Base-by-base conservation (phyloP, 306 rosid species). In the Ziziphus jujuba region DNA sequence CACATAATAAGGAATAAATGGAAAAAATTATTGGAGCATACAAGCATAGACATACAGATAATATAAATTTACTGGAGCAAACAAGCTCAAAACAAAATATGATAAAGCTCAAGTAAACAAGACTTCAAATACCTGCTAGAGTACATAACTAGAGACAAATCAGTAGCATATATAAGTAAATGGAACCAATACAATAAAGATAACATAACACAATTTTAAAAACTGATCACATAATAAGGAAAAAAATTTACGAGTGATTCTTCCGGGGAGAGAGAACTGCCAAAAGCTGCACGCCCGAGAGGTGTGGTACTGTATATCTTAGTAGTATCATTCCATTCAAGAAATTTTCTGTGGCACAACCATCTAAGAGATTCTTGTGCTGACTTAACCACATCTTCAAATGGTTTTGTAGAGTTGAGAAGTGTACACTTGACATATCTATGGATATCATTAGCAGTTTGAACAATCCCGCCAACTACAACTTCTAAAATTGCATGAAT, bases 401-500 rank as follows among this genome's bases (percentile, higher is more conserved):
- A 92, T 53, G 98, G 97, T 77, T 82, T 92, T 57, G 98, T 92
- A 65, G 96, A 90, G 76, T 92, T 88, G 74, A 92, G 76, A 82
- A 92, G 96, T 40, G 98, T 92, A 80, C 98, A 92, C 83, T 91
- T 83, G 55, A 92, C 98, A 66, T 92, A 92, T 56, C 95, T 87
- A 69, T 92, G 81, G 81, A 92, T 84, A 80, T 92, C 98, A 35
- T 68, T 75, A 55, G 98, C 96, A 72, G 90, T 90, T 83, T 92
- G 98, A 81, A 92, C 98, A 64, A 88, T 90, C 54, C 97, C 98
- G 53, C 97, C 97, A 56, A 97, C 93, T 76, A 92, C 98, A 54
- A 92, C 98, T 83, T 92, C 98, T 79, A 92, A 86, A 70, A 92
- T 92, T 60, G 98, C 98, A 84, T 92, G 98, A 57, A 81, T 86